Evolutionary conservation across 352 stramenopile species (phyloP).

Genomic region (Phytophthora hybrid): DNA sequence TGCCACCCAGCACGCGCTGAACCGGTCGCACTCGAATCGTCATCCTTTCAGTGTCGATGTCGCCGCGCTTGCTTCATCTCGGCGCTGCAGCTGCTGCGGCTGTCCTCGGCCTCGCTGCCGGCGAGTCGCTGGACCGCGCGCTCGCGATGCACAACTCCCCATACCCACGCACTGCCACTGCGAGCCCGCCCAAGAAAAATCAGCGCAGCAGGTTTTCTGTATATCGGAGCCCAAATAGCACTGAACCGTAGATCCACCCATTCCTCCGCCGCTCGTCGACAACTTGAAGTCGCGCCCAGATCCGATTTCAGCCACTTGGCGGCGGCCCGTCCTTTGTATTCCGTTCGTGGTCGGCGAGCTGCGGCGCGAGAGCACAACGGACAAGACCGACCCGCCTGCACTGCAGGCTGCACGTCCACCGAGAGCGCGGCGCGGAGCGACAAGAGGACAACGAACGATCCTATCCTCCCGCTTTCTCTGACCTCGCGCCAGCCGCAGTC

Average conservation of each 20-base stretch:
- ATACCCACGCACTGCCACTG: too few species aligned
- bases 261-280: conserved; percentile 5
- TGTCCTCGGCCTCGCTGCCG: conserved; percentile 12
- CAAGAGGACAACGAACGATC: conserved; percentile 31
- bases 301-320: conserved; percentile 3
- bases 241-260: neutral
- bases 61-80: neutral
- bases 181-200: neutral
- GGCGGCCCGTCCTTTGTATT: conserved; percentile 13
- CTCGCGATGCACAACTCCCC: too few species aligned
- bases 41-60: conserved; percentile 10
- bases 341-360: conserved; percentile 12
- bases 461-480: conserved; percentile 32
- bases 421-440: conserved; percentile 4
- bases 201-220: neutral
- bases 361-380: conserved; percentile 24
- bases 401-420: conserved; percentile 7
- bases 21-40: neutral
- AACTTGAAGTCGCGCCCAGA: conserved; percentile 18
- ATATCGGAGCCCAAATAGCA: conserved; percentile 12
- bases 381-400: neutral
- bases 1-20: neutral
- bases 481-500: neutral
- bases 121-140: neutral
- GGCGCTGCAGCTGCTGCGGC: conserved; percentile 21